Evolutionary conservation across 345 rosid species (phyloP).

Genomic region (Rhodamnia rubescens): DNA sequence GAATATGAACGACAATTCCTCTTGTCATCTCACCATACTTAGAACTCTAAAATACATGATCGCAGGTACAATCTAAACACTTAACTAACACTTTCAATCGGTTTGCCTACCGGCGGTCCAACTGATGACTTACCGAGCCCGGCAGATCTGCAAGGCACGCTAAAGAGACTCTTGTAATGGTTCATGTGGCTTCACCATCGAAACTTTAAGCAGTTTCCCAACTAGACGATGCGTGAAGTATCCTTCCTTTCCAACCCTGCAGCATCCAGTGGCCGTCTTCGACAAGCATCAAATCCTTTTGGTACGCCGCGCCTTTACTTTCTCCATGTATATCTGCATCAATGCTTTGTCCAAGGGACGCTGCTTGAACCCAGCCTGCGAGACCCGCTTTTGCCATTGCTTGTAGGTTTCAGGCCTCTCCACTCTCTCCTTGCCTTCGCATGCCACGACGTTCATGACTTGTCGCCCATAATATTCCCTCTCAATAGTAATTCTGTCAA

Average conservation of each 20-base stretch:
- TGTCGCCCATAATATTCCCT: slow-evolving; percentile 18
- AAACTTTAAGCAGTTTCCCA: slow-evolving; percentile 21
- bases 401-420: slow-evolving; percentile 43
- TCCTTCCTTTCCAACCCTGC: slow-evolving; percentile 47
- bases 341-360: slow-evolving; percentile 18
- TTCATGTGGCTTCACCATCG: background rate
- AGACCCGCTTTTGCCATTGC: slow-evolving; percentile 37
- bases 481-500: slow-evolving; percentile 19
- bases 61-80: background rate
- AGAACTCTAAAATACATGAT: background rate
- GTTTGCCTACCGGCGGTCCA: background rate
- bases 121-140: background rate
- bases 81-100: background rate
- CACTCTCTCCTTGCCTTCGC: slow-evolving; percentile 35
- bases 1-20: background rate
- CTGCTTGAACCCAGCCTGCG: slow-evolving; percentile 35
- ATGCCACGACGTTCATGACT: slow-evolving; percentile 23
- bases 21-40: background rate
- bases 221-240: slow-evolving; percentile 20
- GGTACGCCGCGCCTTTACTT: slow-evolving; percentile 7
- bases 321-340: slow-evolving; percentile 5
- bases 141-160: background rate
- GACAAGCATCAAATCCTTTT: slow-evolving; percentile 23
- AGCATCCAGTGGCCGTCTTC: slow-evolving; percentile 33
- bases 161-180: background rate